Base-by-base conservation (phyloP, 495 filamentous ascomycete species). In the Hypoxylon cercidicola region DNA sequence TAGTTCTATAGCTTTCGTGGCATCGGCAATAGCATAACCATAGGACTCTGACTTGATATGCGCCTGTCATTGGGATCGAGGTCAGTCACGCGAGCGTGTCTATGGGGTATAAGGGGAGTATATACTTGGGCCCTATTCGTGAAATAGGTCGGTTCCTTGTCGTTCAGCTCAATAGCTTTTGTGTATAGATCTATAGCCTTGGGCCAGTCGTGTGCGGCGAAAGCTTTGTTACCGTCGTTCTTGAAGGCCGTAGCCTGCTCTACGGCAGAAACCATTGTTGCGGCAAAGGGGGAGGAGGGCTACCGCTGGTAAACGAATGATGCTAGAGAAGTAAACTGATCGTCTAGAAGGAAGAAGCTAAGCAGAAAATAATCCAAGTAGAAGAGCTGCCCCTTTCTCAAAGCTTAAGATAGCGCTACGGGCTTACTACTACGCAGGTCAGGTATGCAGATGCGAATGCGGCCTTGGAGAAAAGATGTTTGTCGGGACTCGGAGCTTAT, bases 31-130 rank as follows among this genome's bases (percentile, higher is more conserved):
- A 9, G 95, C 93, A 76, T 92, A 93, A 12, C 95, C 95, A 76
- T 93, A 97, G 21, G 93, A 84, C 78, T 99, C 95, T 51, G 93
- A 87, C 82, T 97, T 98, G 75, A 97, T 93, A 74, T 99, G 85
- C 54, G 92, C 90, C 92, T 97, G 74, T 10, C 15, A 28, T 61
- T 37, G 25, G 32, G 35, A 19, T 40, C 43, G 12, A 43, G 12
- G 71, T 83, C 51, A 82, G 80, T 82, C 79, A 82, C 77, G 74
- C 78, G 77, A 81, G 75, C 78, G 66, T 15, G 16, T 20, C 45
- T 47, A 56, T 61, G 30, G 7, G 55, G 48, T 39, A 60, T 8
- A 32, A 11, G n/a, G n/a, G n/a, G n/a, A n/a, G n/a, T n/a, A 32
- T 7, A 32, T 74, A 97, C 93, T 84, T 97, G 93, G 35, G 96